These are phyloP conservation scores for Microsporum canis DNA, from an alignment of 2,329 filamentous ascomycete species.

Conservation along the genomic window DNA sequence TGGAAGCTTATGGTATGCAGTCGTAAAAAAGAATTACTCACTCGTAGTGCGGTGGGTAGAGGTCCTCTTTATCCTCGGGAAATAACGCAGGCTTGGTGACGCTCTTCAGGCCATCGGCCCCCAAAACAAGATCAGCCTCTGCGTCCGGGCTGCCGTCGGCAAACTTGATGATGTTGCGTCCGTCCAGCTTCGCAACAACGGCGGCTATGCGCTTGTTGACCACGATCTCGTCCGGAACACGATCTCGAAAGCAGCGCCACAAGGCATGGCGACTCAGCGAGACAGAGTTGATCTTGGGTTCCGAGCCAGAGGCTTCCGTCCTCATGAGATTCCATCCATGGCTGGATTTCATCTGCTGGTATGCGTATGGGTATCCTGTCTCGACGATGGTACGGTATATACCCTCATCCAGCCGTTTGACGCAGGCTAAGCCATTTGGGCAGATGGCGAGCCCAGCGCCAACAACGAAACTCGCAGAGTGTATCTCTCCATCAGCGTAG, in stretches of 20 bases:
- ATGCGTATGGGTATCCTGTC: conserved; percentile 25
- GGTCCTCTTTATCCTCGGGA: conserved; percentile 21
- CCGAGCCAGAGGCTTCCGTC: conserved; percentile 14
- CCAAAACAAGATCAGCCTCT: conserved; percentile 34
- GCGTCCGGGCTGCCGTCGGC: conserved; percentile 23
- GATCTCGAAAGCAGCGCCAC: conserved; percentile 28
- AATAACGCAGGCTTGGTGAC: conserved; percentile 29
- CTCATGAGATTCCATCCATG: conserved; percentile 25
- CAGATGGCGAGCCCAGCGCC: conserved; percentile 31
- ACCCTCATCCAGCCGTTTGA: conserved; percentile 27
- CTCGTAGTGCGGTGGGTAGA: conserved; percentile 33
- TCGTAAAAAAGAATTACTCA: conserved; percentile 14
- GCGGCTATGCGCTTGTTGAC: conserved; percentile 24
- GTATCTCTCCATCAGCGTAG: conserved; percentile 15
- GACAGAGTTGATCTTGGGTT: conserved; percentile 22
- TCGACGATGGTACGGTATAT: conserved; percentile 25
- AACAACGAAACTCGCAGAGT: conserved; percentile 27
- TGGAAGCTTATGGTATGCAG: neutral
- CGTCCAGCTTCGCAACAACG: conserved; percentile 20
- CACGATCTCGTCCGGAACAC: conserved; percentile 26
- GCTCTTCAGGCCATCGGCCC: conserved; percentile 34
- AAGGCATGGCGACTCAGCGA: conserved; percentile 30
- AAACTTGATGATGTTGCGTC: conserved; percentile 24
- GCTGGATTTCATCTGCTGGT: conserved; percentile 26
- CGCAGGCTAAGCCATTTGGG: conserved; percentile 32